Base-by-base conservation (phyloP, 345 rosid genomes). In the Linum trigynum region DNA sequence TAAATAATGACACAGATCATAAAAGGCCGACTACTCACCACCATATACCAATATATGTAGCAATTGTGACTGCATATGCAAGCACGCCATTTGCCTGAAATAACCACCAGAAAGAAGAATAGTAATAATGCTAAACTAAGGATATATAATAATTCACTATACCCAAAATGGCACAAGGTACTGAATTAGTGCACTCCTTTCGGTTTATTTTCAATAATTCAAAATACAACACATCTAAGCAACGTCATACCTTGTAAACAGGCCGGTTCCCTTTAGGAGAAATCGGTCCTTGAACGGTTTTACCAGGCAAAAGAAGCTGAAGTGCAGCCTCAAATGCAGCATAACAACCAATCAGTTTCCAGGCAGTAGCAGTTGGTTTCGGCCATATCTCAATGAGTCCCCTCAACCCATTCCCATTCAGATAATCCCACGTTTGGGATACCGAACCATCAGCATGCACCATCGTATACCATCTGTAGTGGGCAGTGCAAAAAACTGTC, bases 371-470 rank as follows among this genome's bases (percentile, higher is more conserved):
- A 63, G 87, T 81, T 0, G 99, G 96, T 77, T 71, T 82, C 38
- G 99, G 99, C 92, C 97, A 94, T 70, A 94, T 80, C 70, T 71
- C 65, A 51, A 85, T n/a, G 42, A 88, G 80, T 37, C 95, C 96
- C 60, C 81, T 84, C 67, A 87, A 62, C 39, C 97, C 96, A 69
- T 81, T 71, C 64, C 83, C 81, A 76, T 66, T 74, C 72, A 88
- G 75, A 67, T 75, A 88, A 64, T 79, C 66, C 72, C 67, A 79
- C 5, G 96, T 84, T 72, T 83, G 77, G 38, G 42, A 4, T 56
- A 88, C 70, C 36, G 99, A 88, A 50, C 97, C 99, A 73, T 91
- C 92, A 42, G 92, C 89, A 79, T 90, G 91, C 7, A 88, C 97
- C 96, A 91, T 84, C 0, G 97, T 84, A 65, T 88, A 90, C 99